Percentiles rank a stretch among this genome's conserved stretches.
Evolutionary conservation across 1,284 basidiomycete genomes (phyloP).

Genomic region (Trichosporon asahii): DNA sequence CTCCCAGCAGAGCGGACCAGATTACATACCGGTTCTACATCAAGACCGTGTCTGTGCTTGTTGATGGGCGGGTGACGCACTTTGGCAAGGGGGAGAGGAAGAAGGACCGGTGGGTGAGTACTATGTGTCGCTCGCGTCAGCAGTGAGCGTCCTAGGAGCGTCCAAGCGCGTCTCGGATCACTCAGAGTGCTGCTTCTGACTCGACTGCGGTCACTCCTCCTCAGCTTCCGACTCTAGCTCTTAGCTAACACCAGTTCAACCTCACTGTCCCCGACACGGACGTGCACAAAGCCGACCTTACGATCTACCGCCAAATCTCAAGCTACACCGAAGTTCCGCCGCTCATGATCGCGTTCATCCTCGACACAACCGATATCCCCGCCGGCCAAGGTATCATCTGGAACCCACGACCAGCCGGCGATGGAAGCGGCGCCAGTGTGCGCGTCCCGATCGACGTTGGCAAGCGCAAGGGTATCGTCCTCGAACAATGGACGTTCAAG

Average conservation of each 20-base stretch:
- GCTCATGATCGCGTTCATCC: conserved; percentile 47
- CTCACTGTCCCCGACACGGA: conserved; percentile 46
- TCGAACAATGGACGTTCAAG: conserved; percentile 49
- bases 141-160: neutral
- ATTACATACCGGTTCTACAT: conserved; percentile 49
- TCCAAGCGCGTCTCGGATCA: neutral
- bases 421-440: conserved; percentile 16
- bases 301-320: conserved; percentile 43
- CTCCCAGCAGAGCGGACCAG: conserved; percentile 39
- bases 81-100: conserved; percentile 36
- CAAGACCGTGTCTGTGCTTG: conserved; percentile 49
- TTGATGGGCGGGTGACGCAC: conserved; percentile 47
- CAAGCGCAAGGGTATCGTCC: conserved; percentile 37
- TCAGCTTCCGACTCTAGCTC: neutral
- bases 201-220: neutral
- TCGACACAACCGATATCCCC: conserved; percentile 48
- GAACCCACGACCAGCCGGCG: conserved; percentile 24
- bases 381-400: conserved; percentile 44
- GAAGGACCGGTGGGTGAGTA: conserved; percentile 50
- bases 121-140: neutral
- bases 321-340: conserved; percentile 42
- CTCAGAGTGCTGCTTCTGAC: neutral
- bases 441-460: conserved; percentile 39
- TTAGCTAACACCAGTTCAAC: conserved; percentile 42
- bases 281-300: conserved; percentile 45